Evolutionary conservation across 1,284 basidiomycete genomes (phyloP), one percentile per base, ranked within the genome.

Genomic region (Volvariella surrecta): DNA sequence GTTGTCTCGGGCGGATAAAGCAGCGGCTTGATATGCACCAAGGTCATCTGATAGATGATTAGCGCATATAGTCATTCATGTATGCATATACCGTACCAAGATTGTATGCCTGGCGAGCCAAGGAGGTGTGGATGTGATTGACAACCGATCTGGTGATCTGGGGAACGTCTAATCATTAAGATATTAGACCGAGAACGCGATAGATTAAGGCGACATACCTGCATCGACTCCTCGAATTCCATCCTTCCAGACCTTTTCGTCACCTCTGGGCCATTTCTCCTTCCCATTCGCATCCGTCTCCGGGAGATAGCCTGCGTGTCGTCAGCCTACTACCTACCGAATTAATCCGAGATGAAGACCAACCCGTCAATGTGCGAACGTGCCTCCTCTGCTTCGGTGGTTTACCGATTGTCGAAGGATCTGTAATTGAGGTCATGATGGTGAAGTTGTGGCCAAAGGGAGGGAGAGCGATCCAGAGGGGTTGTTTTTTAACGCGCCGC

Each of bases 81-180:
- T 9, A 7, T 13, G 22, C 16, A n/a, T 22, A 32, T 43, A 31
- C 54, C 58, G 31, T 48, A 71, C 70, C 71, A 43, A 94, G 67
- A 58, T 91, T 95, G 71, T 85, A 85, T 1, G 90, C 78, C 59
- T 91, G 89, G 44, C 90, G 81, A 7, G 89, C 89, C 42, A 96
- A 72, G 9, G 88, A 87, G 0, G 89, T 90, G 54, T 90, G 86
- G 40, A 92, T 80, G 58, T 93, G 88, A 54, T 81, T 76, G 31
- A 93, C 86, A 53, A 94, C 72, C n/a, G 79, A 82, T 54, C 76
- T 82, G 17, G 86, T 82, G 56, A 92, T 81, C n/a, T 70, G 67
- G 20, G 70, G 64, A 7, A 79, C 70, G 47, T 76, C 86, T 86
- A 50, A 32, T 31, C n/a, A 37, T 45, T 38, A 50, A 48, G 37